phyloP scores from a whole-genome alignment of 768 basidiomycete genomes.

The Wakefieldia striispora region DNA sequence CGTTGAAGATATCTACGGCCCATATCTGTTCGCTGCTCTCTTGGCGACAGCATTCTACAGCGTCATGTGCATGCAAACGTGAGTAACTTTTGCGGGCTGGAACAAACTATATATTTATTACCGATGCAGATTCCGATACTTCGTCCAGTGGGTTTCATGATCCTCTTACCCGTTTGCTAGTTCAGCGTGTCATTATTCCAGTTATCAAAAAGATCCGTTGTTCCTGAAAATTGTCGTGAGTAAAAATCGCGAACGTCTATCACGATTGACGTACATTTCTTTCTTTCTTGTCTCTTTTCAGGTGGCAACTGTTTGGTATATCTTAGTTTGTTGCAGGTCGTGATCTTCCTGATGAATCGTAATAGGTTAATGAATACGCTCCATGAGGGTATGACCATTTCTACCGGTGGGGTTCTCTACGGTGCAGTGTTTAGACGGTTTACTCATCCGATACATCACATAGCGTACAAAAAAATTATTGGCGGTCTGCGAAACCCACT shows the following conservation, averaged over 20 bases:
- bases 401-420: not conserved
- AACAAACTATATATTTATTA: too few relatives aligned
- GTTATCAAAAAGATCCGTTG: too few relatives aligned
- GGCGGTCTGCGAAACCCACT: not conserved
- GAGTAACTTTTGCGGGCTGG: not conserved
- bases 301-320: too few relatives aligned
- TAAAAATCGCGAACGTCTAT: too few relatives aligned
- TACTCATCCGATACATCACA: too few relatives aligned
- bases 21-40: not conserved
- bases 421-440: not conserved
- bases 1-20: too few relatives aligned
- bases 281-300: too few relatives aligned
- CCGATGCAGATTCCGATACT: not conserved
- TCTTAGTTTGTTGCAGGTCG: not conserved
- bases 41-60: not conserved
- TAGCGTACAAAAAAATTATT: not conserved
- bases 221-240: too few relatives aligned
- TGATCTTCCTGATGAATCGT: not conserved
- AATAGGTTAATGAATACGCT: not conserved
- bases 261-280: too few relatives aligned
- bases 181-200: too few relatives aligned
- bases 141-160: not conserved
- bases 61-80: slow-evolving; percentile 1
- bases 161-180: too few relatives aligned
- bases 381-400: not conserved